phyloP scores from a whole-genome alignment of 805 yeast species.

The Starmerella roubikii region DNA sequence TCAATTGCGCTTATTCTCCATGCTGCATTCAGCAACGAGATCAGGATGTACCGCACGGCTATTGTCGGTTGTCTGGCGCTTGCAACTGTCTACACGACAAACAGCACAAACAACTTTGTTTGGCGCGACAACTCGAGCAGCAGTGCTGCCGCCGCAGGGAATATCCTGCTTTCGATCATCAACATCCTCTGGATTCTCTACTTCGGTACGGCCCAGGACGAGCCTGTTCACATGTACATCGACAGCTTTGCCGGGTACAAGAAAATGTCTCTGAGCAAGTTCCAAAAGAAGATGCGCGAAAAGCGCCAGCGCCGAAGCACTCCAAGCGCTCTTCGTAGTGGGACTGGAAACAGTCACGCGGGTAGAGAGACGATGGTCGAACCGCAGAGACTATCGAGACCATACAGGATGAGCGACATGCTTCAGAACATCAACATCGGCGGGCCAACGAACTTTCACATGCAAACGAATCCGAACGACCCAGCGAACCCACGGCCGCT shows the following conservation, averaged over 20 bases:
- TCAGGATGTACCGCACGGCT: constrained; percentile 50
- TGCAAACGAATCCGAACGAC: not conserved
- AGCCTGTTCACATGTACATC: constrained; percentile 73
- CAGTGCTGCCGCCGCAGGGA: constrained; percentile 88
- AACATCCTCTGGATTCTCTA: constrained; percentile 78
- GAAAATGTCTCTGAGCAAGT: constrained; percentile 2
- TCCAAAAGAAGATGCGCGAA: constrained; percentile 5
- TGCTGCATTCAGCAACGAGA: constrained; percentile 45
- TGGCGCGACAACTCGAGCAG: constrained; percentile 50
- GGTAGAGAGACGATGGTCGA: not conserved
- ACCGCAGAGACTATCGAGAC: constrained; percentile 8
- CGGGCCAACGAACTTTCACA: constrained; percentile 3
- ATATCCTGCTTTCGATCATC: constrained; percentile 65
- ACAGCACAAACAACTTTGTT: constrained; percentile 66
- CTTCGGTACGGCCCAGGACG: constrained; percentile 79
- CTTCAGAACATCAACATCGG: constrained; percentile 7
- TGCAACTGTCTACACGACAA: constrained; percentile 74
- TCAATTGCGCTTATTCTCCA: constrained; percentile 38
- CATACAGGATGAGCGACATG: constrained; percentile 16
- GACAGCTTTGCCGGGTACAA: constrained; percentile 52
- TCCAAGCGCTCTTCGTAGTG: no score
- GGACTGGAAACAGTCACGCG: not conserved
- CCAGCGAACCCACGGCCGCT: not conserved
- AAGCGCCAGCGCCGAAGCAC: not conserved
- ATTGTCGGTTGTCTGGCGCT: constrained; percentile 46